Evolutionary conservation across 495 filamentous ascomycete genomes (phyloP), one percentile per base, ranked within the genome.

Genomic region (Aspergillus sclerotioniger): DNA sequence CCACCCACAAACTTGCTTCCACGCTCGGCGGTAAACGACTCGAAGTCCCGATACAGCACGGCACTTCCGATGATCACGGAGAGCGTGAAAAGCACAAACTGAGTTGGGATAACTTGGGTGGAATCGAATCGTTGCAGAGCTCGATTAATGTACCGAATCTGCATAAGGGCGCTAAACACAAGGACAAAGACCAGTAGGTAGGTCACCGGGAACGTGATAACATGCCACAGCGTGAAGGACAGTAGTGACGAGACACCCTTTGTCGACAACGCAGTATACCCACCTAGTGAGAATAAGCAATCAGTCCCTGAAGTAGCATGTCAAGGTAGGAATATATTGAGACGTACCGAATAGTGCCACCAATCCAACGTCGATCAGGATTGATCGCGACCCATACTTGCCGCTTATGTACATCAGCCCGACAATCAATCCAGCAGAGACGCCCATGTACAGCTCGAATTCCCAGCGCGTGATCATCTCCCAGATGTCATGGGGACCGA

Each of bases 231-330:
- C 1, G 87, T 94, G 25, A 89, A 91, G 3, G 93, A 96, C 43
- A 98, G 81, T 69, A 98, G 85, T 0, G 94, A 97, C 4, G 94
- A 92, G 16, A 98, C 90, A 56, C 94, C 94, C 69, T 98, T 98
- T 35, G 94, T 98, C 6, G 93, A 90, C 12, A 98, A 82, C 37
- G 90, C 94, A 9, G 94, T 98, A 73, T 97, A 98, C 53, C 90
- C 94, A 52, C 92, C 91, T 92, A 54, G 41, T 41, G 12, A 10
- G 7, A 21, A 60, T 76, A 44, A 76, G 77, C 68, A 67, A 67
- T 58, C 28, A 35, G 53, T 19, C 35, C 16, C 41, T 29, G 16
- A 43, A 37, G 15, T 28, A 16, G 50, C 5, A 31, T 28, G 19
- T 33, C 44, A 51, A 21, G 54, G 9, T 29, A 51, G 31, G 12